Conservation (phyloP, 768 basidiomycete species). For the Trametes elegans region DNA sequence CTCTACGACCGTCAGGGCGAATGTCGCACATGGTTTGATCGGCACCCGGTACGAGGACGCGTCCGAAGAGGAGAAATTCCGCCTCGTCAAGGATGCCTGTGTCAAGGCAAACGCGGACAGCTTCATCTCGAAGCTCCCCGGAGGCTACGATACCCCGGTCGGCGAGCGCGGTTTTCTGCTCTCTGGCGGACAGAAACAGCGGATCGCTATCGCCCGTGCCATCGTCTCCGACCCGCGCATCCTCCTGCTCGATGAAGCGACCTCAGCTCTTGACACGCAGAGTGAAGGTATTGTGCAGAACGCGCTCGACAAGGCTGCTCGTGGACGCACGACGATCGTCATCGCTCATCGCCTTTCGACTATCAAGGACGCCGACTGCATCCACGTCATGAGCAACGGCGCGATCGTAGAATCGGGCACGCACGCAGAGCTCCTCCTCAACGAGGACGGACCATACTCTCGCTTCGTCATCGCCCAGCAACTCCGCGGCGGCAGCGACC, state of each 20-base stretch:
- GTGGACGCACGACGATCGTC: conserved; percentile 75
- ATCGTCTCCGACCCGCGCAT: conserved; percentile 87
- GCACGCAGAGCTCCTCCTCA: conserved; percentile 62
- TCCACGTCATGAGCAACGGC: conserved; percentile 89
- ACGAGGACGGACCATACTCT: conserved; percentile 63
- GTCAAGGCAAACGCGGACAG: conserved; percentile 87
- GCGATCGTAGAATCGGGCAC: conserved; percentile 77
- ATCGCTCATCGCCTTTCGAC: conserved; percentile 81
- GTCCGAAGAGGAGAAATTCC: conserved; percentile 70
- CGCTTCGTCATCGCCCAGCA: conserved; percentile 76
- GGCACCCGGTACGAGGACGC: conserved; percentile 65
- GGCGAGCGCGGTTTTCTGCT: conserved; percentile 86
- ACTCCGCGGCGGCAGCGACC: conserved; percentile 52
- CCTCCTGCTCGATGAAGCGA: conserved; percentile 86
- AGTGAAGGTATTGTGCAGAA: conserved; percentile 85
- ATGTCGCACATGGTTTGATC: conserved; percentile 84
- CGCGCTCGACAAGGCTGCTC: conserved; percentile 84
- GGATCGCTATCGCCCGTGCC: conserved; percentile 85
- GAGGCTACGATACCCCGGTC: conserved; percentile 84
- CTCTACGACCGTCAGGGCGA: conserved; percentile 76
- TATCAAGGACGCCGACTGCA: conserved; percentile 79
- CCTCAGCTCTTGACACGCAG: conserved; percentile 82
- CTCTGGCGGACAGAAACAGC: conserved; percentile 84
- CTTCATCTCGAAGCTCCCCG: conserved; percentile 76
- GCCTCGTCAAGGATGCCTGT: conserved; percentile 78